Evolutionary conservation across 192 early-diverging fungal species (phyloP), one percentile per base, ranked within the genome.

Genomic region (Coemansia sp.): DNA sequence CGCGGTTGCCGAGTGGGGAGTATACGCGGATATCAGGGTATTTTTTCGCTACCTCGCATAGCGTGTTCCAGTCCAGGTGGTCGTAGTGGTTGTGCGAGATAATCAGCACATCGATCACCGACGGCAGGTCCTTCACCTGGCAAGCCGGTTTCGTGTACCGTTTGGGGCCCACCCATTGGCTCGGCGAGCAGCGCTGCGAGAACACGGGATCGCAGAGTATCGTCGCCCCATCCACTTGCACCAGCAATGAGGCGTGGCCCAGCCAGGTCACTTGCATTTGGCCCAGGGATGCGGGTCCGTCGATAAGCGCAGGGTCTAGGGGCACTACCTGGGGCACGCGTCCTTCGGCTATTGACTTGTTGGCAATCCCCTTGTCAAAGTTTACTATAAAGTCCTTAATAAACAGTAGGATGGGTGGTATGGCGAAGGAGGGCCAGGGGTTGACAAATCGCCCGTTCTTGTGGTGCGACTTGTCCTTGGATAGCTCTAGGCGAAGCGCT

Each of bases 61-160:
- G 84, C 14, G 89, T 91, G 35, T 78, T 62, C 63, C 86, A 62
- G 73, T 95, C 93, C 65, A 93, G 64, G 57, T 94, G 93, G 69
- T 94, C 94, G 70, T 94, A 96, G 66, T 95, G 94, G 72, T 93
- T 94, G 71, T 95, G 94, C 33, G 85, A 88, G 31, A 95, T 86
- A 7, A 94, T 74, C 8, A 95, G 86, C 0, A 85, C 82, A 56
- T 94, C 92, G 45, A 94, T 81, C 3, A 51, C 48, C 5, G 79
- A 75, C 0, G 90, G 88, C 24, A 93, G 67, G 13, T 89, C 89
- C 14, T 71, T 78, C 16, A 93, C 68, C 26, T 78, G 70, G 65
- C 87, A 90, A 1, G 92, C 89, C 0, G 88, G 83, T 20, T 82
- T 76, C 0, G 85, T 89, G 65, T 76, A 82, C 18, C 92, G 86